Evolutionary conservation across 768 basidiomycete genomes (phyloP), one percentile per base, ranked within the genome.

Genomic region (Phlebiopsis flavidoalba): DNA sequence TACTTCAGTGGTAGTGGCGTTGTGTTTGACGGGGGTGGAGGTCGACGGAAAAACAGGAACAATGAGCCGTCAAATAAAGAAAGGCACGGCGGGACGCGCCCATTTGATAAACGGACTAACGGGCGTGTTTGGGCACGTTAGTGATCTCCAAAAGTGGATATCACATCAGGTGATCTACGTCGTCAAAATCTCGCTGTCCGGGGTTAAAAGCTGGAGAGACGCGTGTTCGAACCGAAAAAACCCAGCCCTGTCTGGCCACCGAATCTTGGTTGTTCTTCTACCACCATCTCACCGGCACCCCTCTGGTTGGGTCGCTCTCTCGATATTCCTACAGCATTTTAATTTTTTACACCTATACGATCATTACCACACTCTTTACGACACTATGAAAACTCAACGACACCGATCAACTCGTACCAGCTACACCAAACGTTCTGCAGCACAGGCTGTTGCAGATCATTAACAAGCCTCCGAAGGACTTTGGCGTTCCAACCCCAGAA

Each of bases 401-500:
- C 26, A 50, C 7, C 2, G 36, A 60, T 22, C 22, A n/a, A 17
- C 59, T 46, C 22, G 33, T 4, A 12, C 59, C 22, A 53, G 22
- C 35, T 36, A 36, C 21, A 17, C 52, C 8, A 57, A 57, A 26
- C 46, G 46, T 33, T n/a, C 21, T n/a, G 35, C 12, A 12, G 54
- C 36, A 8, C 37, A 11, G 8, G 40, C 40, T 45, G n/a, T 21
- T 36, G 33, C 31, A 53, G 52, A 53, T 33, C 7, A 36, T n/a
- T n/a, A n/a, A n/a, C 52, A 8, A 53, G 35, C 17, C 31, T 5
- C 52, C 33, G 4, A 67, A 71, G 56, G 66, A 72, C 24, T 70
- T 79, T 19, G 86, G 86, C 1, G 83, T 89, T 60, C 89, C 88
- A 0, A 80, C 84, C 3, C 81, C 82, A 59, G 77, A 75, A 8